phyloP scores from a whole-genome alignment of 805 yeast species.

The Lipomyces kockii region DNA sequence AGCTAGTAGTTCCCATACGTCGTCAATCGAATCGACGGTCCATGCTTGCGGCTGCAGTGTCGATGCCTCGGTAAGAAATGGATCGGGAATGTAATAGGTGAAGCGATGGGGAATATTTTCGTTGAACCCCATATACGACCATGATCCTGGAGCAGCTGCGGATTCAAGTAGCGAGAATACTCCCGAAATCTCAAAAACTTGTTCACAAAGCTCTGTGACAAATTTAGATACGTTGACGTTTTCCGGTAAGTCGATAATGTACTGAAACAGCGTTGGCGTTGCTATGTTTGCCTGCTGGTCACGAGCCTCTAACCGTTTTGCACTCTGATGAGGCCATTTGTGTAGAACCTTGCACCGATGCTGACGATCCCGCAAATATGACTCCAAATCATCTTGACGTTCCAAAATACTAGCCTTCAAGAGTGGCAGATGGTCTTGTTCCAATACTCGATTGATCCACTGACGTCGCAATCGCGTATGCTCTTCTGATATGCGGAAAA shows the following conservation, averaged over 20 bases:
- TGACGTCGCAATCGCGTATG: constrained; percentile 8
- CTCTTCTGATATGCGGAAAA: constrained; percentile 10
- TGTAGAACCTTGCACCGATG: background rate
- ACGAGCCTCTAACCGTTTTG: background rate
- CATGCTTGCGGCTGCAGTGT: constrained; percentile 1
- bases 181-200: background rate
- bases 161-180: constrained; percentile 59
- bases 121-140: constrained; percentile 77
- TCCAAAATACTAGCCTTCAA: background rate
- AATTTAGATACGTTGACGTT: constrained; percentile 6
- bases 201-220: constrained; percentile 19
- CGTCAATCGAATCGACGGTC: constrained; percentile 14
- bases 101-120: constrained; percentile 6
- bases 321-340: constrained; percentile 1
- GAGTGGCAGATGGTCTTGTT: constrained; percentile 3
- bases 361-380: background rate
- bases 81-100: constrained; percentile 21
- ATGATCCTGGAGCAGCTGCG: constrained; percentile 81
- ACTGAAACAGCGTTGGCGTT: constrained; percentile 12
- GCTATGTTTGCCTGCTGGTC: constrained; percentile 2
- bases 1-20: constrained; percentile 29
- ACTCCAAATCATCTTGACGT: background rate
- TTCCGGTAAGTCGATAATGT: constrained; percentile 6
- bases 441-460: constrained; percentile 4
- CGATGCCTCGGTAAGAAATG: constrained; percentile 9